A percentile compares a stretch with the other conserved stretches of the same genome.
Evolutionary conservation across 129 eudicot species (phyloP).

Genomic region (Heracleum sosnowskyi): DNA sequence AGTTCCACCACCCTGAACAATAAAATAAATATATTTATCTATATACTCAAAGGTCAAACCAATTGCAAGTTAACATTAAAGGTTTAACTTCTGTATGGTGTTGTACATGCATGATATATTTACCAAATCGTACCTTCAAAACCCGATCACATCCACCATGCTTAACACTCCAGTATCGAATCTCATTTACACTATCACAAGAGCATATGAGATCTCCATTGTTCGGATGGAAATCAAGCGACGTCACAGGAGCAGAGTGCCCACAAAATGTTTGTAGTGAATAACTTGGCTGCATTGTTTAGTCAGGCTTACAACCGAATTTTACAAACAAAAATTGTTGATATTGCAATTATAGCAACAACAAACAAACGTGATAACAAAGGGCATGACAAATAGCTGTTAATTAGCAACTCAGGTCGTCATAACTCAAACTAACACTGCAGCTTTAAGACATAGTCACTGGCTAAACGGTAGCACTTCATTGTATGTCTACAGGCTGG

Average conservation of each 20-base stretch:
- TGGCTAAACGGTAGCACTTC: background rate
- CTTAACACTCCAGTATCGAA: conserved; percentile 59
- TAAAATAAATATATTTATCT: background rate
- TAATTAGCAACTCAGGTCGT: background rate
- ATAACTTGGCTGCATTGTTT: conserved; percentile 40
- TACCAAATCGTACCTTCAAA: conserved; percentile 30
- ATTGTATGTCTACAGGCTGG: background rate
- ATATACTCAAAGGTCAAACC: too few species aligned
- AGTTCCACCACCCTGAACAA: conserved; percentile 44
- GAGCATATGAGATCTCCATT: conserved; percentile 56
- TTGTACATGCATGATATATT: background rate
- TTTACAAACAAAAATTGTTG: background rate
- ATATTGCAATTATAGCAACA: background rate
- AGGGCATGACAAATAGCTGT: background rate
- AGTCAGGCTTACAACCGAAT: background rate
- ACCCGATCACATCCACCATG: conserved; percentile 42
- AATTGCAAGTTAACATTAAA: background rate
- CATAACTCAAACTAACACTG: background rate
- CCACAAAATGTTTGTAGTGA: conserved; percentile 50
- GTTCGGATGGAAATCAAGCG: conserved; percentile 58
- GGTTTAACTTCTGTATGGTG: background rate
- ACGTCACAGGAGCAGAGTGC: conserved; percentile 46
- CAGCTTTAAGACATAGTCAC: background rate
- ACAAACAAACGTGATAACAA: background rate
- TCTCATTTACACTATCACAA: conserved; percentile 50